Evolutionary conservation across 1,139 yeast genomes (phyloP), one percentile per base, ranked within the genome.

Genomic region (Kodamaea fungicola): DNA sequence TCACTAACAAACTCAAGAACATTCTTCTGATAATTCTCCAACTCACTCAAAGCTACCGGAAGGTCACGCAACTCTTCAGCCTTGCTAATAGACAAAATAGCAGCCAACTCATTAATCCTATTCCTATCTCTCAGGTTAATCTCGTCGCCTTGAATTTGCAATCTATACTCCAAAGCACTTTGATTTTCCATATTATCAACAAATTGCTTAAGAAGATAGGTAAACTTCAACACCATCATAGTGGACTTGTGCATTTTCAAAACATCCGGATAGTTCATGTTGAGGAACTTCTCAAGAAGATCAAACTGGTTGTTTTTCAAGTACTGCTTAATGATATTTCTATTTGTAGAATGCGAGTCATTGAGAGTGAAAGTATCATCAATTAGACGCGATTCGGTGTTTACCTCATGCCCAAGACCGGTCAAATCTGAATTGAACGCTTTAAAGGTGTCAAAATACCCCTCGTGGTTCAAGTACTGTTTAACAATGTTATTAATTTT

Each of bases 401-500:
- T n/a, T 3, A 23, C 26, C 12, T 24, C 27, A 10, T 24, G 6
- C 10, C 6, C 10, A 30, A 79, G 56, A 43, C 76, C 87, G 21
- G 61, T 57, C 10, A 52, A 35, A 33, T 57, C 61, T 3, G 37
- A 32, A 22, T 74, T 61, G 49, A 88, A 81, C 0, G 87, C 80
- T 39, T 72, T 72, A 7, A 83, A 78, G 0, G 89, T 78, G 33
- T 82, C 82, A 38, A 76, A 67, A 51, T 77, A 81, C 0, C 96
- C 96, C 48, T 81, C 79, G 49, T 85, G 84, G 27, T 78, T 71
- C 39, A 89, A 74, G 56, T 87, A 88, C 5, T 82, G 80, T 40
- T 77, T 69, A 3, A 89, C 80, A 45, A 87, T 64, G 16, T 71
- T 61, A 50, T 82, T 79, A 35, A 81, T 59, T 16, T 62, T 40